Evolutionary conservation across 441 rosid species (phyloP), one percentile per base, ranked within the genome.

Genomic region (Macaranga tanarius): DNA sequence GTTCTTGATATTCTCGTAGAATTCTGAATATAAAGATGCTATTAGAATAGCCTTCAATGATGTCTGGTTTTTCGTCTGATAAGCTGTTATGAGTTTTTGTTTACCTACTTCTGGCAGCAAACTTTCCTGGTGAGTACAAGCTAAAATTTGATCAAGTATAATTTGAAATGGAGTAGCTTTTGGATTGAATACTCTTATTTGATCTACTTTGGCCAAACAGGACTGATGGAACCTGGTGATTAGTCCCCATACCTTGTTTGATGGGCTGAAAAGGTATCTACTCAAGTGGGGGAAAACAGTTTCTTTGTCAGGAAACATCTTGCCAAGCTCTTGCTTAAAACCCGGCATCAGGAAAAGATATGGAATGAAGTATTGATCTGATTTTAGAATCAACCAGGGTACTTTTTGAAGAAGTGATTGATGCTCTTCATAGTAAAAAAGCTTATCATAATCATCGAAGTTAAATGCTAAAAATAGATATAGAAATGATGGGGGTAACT

Each of bases 181-280:
- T 0, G 71, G 81, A 62, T 84, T 63, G 65, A 88, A 88, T 1
- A 84, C 86, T 45, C 91, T 77, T 26, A 89, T 64, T 67, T 91
- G 97, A 62, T 91, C 89, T 52, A 84, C 87, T 52, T 77, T 85
- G 2, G 89, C 85, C 61, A 89, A 77, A 81, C 85, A 87, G 67
- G 95, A 82, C 16, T 77, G 76, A 47, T 86, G 83, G 74, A 82
- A 91, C 55, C 95, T 83, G 0, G 88, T 84, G 57, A 89, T 78
- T 42, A 88, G 76, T 56, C 92, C 95, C 95, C 97, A 91, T 2
- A 88, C 87, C 34, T 66, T 84, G 81, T 89, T 86, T 23, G 87
- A 70, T 7, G 97, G 93, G 67, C 86, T 89, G 54, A 91, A 83
- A 65, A 89, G 93, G 72, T 88, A 91, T 52, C 90, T 74, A 40